Evolutionary conservation across 768 basidiomycete species (phyloP).

Genomic region (Xerocomus brunneocitrinus): DNA sequence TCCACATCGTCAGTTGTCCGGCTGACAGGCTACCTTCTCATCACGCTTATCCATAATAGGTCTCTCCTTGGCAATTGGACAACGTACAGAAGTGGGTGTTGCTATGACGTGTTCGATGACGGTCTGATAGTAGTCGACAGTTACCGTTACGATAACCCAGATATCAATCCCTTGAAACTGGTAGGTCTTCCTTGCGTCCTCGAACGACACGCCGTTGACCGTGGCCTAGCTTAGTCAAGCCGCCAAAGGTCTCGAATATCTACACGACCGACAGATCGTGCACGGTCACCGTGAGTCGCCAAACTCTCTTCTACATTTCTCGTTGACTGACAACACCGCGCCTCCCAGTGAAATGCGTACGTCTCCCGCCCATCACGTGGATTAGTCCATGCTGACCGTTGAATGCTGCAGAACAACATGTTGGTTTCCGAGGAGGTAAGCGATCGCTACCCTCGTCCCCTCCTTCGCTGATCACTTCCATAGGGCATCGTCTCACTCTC

Average conservation of each 20-base stretch:
- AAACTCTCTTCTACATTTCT: neutral
- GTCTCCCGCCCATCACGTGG: conserved; percentile 18
- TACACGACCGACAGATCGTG: conserved; percentile 48
- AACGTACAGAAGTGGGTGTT: conserved; percentile 47
- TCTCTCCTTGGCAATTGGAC: conserved; percentile 60
- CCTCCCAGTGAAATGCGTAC: conserved; percentile 54
- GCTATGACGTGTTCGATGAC: neutral
- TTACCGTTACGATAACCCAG: conserved; percentile 35
- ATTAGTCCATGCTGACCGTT: neutral
- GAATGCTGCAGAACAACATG: conserved; percentile 46
- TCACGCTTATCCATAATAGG: conserved; percentile 30
- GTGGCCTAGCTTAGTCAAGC: conserved; percentile 45
- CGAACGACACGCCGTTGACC: neutral
- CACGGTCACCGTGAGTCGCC: conserved; percentile 57
- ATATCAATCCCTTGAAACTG: conserved; percentile 39
- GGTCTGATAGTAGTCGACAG: conserved; percentile 24
- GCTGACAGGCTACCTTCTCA: neutral
- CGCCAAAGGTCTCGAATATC: conserved; percentile 52
- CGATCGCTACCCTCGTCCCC: neutral
- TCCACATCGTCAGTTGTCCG: conserved; percentile 41
- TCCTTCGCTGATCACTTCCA: neutral
- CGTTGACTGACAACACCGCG: neutral
- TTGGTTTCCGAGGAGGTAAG: conserved; percentile 48
- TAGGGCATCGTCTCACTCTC: conserved; percentile 54
- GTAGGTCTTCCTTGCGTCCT: conserved; percentile 26